Evolutionary conservation across 106 monocot species (phyloP), one percentile per base, ranked within the genome.

Genomic region (Phalaenopsis equestris): DNA sequence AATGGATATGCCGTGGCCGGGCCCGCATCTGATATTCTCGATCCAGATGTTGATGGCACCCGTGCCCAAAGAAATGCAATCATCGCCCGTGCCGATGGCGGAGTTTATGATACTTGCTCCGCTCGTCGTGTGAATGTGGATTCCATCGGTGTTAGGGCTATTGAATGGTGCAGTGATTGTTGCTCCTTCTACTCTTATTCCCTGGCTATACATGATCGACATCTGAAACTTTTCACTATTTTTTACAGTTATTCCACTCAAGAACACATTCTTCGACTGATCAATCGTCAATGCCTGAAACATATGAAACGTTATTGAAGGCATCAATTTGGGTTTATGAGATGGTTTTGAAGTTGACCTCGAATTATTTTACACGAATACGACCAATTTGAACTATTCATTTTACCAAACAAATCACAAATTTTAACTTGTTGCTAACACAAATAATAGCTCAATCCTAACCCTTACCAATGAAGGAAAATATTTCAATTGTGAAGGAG

Each of bases 131-230:
- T 83, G 83, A 18, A 87, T 19, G 86, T 87, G 86, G 30, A 87
- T 73, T 24, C 86, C 86, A 42, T 87, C 86, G 12, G 86, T 87
- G 83, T 87, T 87, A 42, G 83, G 86, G 83, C 86, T 87, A 48
- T 46, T 30, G 1, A 6, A 68, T 5, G 86, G 83, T 8, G 86
- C 86, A 23, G 12, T 57, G 76, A 87, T 64, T 56, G 56, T 80
- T 41, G 58, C 21, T 11, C 77, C 80, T 4, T 8, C 7, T 6
- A 82, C 43, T n/a, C 18, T 79, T 15, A 83, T 77, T 0, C 30
- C 42, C 19, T 18, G 36, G 79, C 76, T 80, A 30, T 38, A 67
- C 67, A 76, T n/a, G 72, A 86, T 72, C 37, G 21, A 36, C 3
- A 86, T 76, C 48, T 86, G 86, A 19, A 80, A 75, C 7, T 75